These are phyloP conservation scores for Xylaria sp. DNA, from an alignment of 2,329 filamentous ascomycete species.

Conservation along the genomic window DNA sequence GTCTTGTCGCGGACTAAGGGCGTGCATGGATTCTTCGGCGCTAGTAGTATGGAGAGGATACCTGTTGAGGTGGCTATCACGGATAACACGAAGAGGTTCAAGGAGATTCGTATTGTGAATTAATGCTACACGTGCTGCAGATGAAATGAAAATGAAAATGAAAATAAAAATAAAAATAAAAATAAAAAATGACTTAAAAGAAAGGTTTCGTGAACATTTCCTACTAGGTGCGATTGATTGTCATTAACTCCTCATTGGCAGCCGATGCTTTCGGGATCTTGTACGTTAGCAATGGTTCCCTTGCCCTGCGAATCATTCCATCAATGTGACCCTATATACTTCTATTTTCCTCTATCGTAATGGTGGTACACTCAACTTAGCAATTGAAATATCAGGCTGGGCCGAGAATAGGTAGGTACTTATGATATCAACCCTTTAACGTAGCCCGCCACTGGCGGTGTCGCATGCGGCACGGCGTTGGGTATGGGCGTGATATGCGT, in stretches of 20 bases:
- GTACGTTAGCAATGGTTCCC: too few relatives aligned
- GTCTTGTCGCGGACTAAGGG: conserved; percentile 69
- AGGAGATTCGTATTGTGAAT: conserved; percentile 42
- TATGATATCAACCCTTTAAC: background rate
- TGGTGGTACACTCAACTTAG: background rate
- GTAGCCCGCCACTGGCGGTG: background rate
- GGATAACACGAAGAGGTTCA: conserved; percentile 52
- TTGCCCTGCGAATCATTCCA: too few relatives aligned
- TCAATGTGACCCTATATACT: too few relatives aligned
- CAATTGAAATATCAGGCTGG: background rate
- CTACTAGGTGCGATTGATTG: background rate
- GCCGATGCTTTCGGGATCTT: too few relatives aligned
- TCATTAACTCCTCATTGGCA: background rate
- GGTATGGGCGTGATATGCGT: too few relatives aligned
- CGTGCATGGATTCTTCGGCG: conserved; percentile 77
- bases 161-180: background rate
- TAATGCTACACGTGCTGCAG: background rate
- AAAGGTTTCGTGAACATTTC: background rate
- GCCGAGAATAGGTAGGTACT: background rate
- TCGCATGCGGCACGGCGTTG: too few relatives aligned
- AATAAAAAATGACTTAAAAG: background rate
- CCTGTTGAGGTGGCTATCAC: conserved; percentile 74
- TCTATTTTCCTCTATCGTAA: too few relatives aligned
- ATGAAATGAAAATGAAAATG: too few relatives aligned
- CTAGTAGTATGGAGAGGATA: conserved; percentile 75